Evolutionary conservation across 805 yeast species (phyloP).

Genomic region (Ogataea paraovalis): DNA sequence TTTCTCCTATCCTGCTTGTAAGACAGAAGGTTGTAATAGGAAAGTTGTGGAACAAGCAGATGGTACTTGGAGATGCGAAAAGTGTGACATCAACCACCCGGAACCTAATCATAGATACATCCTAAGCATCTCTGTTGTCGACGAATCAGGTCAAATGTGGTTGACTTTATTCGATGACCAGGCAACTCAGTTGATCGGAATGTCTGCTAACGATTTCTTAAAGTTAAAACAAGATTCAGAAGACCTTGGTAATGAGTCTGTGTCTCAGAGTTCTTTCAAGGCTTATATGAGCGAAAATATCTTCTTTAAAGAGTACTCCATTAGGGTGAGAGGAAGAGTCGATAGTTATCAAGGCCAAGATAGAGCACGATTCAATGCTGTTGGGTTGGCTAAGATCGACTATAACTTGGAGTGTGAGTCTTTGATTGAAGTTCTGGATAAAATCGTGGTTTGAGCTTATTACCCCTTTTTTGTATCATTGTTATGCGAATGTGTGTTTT

Average conservation of each 20-base stretch:
- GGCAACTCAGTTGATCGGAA: conserved; percentile 60
- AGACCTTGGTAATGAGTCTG: conserved; percentile 38
- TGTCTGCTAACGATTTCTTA: conserved; percentile 59
- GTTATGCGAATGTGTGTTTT: no score
- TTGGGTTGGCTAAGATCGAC: conserved; percentile 49
- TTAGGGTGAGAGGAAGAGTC: conserved; percentile 77
- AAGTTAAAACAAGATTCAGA: conserved; percentile 38
- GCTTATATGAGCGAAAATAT: conserved; percentile 27
- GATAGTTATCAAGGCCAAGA: conserved; percentile 79
- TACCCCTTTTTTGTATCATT: neutral
- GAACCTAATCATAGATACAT: conserved; percentile 79
- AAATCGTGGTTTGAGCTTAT: conserved; percentile 7
- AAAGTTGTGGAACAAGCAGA: conserved; percentile 73
- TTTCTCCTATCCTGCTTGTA: conserved; percentile 89
- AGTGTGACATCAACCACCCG: conserved; percentile 67
- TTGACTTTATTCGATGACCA: conserved; percentile 82
- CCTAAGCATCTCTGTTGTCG: conserved; percentile 71
- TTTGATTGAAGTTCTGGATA: conserved; percentile 44
- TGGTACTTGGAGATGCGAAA: conserved; percentile 90
- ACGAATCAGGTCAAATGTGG: conserved; percentile 82
- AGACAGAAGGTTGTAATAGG: conserved; percentile 70
- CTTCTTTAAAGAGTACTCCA: conserved; percentile 65
- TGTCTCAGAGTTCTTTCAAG: conserved; percentile 37
- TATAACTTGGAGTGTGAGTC: conserved; percentile 57
- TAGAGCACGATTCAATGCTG: conserved; percentile 70